These are phyloP conservation scores for Neurospora sp. DNA, from an alignment of 495 filamentous ascomycete species.

Conservation along the genomic window DNA sequence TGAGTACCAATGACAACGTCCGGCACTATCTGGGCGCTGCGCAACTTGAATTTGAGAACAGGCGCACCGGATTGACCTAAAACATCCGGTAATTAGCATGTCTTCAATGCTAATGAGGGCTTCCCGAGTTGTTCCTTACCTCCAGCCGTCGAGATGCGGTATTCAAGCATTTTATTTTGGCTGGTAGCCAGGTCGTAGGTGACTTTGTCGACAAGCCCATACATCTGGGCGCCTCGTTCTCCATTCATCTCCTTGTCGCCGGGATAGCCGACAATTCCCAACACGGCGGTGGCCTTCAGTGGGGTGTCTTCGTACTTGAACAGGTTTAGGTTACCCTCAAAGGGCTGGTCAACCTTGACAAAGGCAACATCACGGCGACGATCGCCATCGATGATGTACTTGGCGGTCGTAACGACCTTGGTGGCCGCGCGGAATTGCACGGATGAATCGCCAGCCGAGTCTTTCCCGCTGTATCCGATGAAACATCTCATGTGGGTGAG, in stretches of 20 bases:
- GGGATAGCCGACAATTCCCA: not conserved
- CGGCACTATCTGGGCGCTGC: not conserved
- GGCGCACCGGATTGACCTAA: not conserved
- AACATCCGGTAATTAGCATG: no score
- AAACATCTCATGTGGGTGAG: not conserved
- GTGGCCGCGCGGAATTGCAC: not conserved
- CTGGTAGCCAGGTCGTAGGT: not conserved
- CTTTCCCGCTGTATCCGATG: rapidly evolving
- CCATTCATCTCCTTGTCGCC: not conserved
- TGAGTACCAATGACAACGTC: not conserved
- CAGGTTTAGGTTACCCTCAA: rapidly evolving
- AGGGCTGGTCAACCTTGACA: rapidly evolving
- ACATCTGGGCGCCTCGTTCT: not conserved
- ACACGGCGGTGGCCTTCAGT: rapidly evolving
- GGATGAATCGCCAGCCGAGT: not conserved
- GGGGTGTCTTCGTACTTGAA: not conserved
- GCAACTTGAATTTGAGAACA: not conserved
- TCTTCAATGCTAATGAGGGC: no score
- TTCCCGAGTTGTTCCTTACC: not conserved
- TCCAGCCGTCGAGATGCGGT: not conserved
- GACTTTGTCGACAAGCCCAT: not conserved
- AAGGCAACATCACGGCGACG: not conserved
- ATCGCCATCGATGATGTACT: no score
- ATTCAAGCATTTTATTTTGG: not conserved
- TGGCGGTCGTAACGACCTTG: not conserved